Percentiles rank a stretch among this genome's conserved stretches.
Conservation (phyloP, 2,329 filamentous ascomycete genomes). For the Colletotrichum sp. region DNA sequence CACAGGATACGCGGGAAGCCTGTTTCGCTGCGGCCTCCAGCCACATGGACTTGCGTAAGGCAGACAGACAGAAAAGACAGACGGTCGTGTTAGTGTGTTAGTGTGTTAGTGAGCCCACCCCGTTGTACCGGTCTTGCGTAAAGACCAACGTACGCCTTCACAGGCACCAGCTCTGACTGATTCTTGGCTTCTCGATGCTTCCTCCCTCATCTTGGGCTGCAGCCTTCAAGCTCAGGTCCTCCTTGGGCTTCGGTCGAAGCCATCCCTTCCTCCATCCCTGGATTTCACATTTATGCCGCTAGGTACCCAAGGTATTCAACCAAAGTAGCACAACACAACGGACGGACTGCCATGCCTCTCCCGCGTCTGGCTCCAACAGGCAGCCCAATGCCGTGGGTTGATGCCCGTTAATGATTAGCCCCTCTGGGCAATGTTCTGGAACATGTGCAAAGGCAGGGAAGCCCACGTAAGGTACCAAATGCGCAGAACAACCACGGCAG, state of each 20-base stretch:
- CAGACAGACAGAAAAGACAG: not conserved
- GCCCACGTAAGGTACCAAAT: not conserved
- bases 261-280: not conserved
- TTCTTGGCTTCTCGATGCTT: not conserved
- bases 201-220: not conserved
- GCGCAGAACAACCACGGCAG: not conserved
- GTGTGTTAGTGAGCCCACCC: not conserved
- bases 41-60: constrained; percentile 41
- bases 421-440: constrained; percentile 11
- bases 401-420: not conserved
- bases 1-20: constrained; percentile 1
- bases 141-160: not conserved
- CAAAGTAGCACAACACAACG: not conserved
- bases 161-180: not conserved
- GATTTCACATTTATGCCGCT: not conserved
- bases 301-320: not conserved
- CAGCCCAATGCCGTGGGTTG: not conserved
- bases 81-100: not conserved
- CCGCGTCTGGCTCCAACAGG: not conserved
- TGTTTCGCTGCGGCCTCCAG: constrained; percentile 24
- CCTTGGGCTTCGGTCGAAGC: not conserved
- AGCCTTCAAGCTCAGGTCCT: not conserved
- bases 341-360: too few relatives aligned
- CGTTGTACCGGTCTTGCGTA: not conserved
- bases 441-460: not conserved